phyloP scores from a whole-genome alignment of 2,329 filamentous ascomycete genomes.

The Botryotinia calthae region DNA sequence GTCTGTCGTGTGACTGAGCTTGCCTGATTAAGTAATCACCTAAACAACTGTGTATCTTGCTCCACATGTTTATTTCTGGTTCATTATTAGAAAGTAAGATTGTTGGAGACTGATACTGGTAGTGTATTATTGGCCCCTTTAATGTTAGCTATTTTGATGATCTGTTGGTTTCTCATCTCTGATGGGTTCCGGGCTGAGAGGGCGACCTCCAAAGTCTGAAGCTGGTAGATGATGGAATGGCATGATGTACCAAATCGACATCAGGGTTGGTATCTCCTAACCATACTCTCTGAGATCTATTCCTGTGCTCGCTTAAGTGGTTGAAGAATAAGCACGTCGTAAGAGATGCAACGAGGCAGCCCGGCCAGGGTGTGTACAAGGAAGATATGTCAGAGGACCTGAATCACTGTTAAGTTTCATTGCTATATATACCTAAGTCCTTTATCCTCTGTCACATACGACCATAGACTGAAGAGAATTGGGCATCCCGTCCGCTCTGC shows the following conservation, averaged over 20 bases:
- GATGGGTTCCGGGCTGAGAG: not conserved
- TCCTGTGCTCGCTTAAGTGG: not conserved
- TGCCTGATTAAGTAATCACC: not conserved
- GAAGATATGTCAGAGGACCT: not conserved
- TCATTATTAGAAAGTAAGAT: not conserved
- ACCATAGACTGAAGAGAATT: not conserved
- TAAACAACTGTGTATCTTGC: not conserved
- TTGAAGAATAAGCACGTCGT: not conserved
- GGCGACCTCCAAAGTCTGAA: not conserved
- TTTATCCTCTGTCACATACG: not conserved
- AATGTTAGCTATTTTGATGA: not conserved
- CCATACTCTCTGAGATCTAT: not conserved
- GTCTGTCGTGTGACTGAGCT: not conserved
- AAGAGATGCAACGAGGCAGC: not conserved
- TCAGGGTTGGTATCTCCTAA: not conserved
- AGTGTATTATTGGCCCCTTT: not conserved
- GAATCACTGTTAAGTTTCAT: not conserved
- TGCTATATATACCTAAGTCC: not conserved
- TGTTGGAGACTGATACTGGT: not conserved
- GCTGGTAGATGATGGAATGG: not conserved
- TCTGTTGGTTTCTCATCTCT: not conserved
- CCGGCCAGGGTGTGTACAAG: not conserved
- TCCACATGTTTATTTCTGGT: not conserved
- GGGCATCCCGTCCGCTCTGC: not conserved
- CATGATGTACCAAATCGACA: not conserved